phyloP scores from a whole-genome alignment of 2,329 filamentous ascomycete species.

The Dichotomopilus funicola region DNA sequence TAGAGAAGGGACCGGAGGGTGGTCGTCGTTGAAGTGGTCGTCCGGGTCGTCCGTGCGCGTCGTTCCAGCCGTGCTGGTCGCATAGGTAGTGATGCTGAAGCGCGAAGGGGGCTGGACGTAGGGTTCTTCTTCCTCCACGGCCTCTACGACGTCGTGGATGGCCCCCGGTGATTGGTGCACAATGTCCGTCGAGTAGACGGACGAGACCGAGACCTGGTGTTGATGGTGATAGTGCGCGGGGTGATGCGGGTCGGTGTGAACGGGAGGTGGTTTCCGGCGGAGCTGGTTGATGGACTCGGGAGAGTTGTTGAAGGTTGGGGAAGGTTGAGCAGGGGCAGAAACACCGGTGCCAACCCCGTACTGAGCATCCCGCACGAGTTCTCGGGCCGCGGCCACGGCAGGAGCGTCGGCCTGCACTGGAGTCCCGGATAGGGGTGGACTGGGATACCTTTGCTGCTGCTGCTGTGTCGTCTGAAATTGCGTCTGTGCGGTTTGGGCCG shows the following conservation, averaged over 20 bases:
- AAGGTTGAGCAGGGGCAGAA: constrained; percentile 9
- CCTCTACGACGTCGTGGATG: constrained; percentile 8
- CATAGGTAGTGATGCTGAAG: constrained; percentile 59
- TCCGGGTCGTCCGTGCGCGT: constrained; percentile 33
- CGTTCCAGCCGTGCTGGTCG: constrained; percentile 43
- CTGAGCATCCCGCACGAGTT: constrained; percentile 18
- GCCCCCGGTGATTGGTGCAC: constrained; percentile 19
- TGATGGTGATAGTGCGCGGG: constrained; percentile 10
- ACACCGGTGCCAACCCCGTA: not conserved
- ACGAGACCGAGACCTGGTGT: constrained; percentile 29
- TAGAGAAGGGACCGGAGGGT: constrained; percentile 33
- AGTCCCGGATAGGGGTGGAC: constrained; percentile 33
- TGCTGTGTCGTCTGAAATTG: constrained; percentile 15
- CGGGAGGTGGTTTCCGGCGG: constrained; percentile 23
- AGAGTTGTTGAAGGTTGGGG: constrained; percentile 7
- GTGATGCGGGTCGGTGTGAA: constrained; percentile 24
- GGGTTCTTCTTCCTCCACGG: constrained; percentile 27
- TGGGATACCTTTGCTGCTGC: constrained; percentile 28
- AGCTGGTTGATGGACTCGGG: constrained; percentile 17
- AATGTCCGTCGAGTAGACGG: constrained; percentile 26
- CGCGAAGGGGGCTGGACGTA: constrained; percentile 51
- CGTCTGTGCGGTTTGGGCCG: constrained; percentile 10
- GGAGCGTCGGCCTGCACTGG: constrained; percentile 17
- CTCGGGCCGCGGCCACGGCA: constrained; percentile 21
- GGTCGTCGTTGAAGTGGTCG: constrained; percentile 25